Evolutionary conservation across 164 flowering plant genomes (phyloP), one percentile per base, ranked within the genome.

Genomic region (Kalanchoe fedtschenkoi): DNA sequence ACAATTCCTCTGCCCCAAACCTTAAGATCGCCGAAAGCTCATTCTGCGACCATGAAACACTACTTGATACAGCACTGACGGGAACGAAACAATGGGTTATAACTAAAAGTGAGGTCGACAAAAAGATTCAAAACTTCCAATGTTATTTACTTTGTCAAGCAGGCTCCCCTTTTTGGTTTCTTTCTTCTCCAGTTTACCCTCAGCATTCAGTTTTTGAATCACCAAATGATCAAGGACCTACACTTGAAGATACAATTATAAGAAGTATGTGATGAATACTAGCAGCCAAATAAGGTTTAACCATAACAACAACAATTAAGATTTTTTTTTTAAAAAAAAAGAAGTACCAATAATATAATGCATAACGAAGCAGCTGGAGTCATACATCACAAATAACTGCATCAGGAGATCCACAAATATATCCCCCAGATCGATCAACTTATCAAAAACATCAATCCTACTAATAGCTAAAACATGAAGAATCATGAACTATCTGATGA

Each of bases 211-310:
- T 71, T 95, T 95, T 73, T 95, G 99, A 68, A 95, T 95, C 70
- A 95, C 99, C 77, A 95, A 77, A 76, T 95, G 99, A 69, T 95
- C 99, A 67, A 95, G 95, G 68, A 95, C 99, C 99, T 95, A 66
- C 10, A 70, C 53, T n/a, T n/a, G n/a, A n/a, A n/a, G n/a, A n/a
- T n/a, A n/a, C n/a, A n/a, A n/a, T n/a, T n/a, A n/a, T n/a, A n/a
- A n/a, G n/a, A n/a, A n/a, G n/a, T n/a, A n/a, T n/a, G n/a, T n/a
- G n/a, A n/a, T n/a, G n/a, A n/a, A n/a, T n/a, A n/a, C n/a, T 9
- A 29, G 17, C 10, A 11, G 16, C 28, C 7, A 29, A 29, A 29
- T 29, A 11, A 44, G 7, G 4, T n/a, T 19, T 5, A 44, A 44
- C 4, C n/a, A n/a, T n/a, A n/a, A n/a, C n/a, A n/a, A n/a, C n/a